A percentile compares a stretch with the other conserved stretches of the same genome.
Evolutionary conservation across 2,329 filamentous ascomycete genomes (phyloP).

Genomic region (Acephala macrosclerotiorum): DNA sequence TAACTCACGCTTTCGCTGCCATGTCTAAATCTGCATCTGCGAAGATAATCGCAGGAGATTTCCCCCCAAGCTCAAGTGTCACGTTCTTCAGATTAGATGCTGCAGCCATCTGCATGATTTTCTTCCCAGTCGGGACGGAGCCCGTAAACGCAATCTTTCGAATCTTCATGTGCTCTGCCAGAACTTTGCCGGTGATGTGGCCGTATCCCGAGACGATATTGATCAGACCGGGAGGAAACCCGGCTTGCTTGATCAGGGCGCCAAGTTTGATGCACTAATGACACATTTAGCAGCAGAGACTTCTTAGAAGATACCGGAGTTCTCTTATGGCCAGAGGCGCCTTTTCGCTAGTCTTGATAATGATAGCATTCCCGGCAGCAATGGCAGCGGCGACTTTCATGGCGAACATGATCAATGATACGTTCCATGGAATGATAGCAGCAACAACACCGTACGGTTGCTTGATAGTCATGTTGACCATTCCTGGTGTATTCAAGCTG

Average conservation of each 20-base stretch:
- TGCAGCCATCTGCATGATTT: slow-evolving; percentile 74
- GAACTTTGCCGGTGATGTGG: background rate
- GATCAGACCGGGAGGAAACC: background rate
- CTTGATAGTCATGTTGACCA: slow-evolving; percentile 65
- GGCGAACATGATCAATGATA: slow-evolving; percentile 67
- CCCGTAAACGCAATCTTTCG: slow-evolving; percentile 67
- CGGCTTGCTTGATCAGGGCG: background rate
- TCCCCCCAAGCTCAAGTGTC: slow-evolving; percentile 68
- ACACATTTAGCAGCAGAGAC: too few relatives aligned
- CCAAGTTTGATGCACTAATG: background rate
- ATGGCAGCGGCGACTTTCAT: slow-evolving; percentile 72
- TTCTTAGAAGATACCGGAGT: too few relatives aligned
- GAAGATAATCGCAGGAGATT: slow-evolving; percentile 67
- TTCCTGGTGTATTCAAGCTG: slow-evolving; percentile 46
- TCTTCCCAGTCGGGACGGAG: slow-evolving; percentile 70
- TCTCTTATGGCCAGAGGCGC: too few relatives aligned
- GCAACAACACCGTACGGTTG: slow-evolving; percentile 68
- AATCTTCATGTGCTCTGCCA: background rate
- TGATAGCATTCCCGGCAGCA: slow-evolving; percentile 63
- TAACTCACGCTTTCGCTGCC: slow-evolving; percentile 1
- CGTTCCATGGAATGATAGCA: slow-evolving; percentile 78
- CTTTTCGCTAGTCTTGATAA: slow-evolving; percentile 63
- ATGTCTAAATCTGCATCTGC: slow-evolving; percentile 58
- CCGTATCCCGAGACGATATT: background rate
- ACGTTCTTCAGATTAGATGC: slow-evolving; percentile 64